Evolutionary conservation across 2,329 filamentous ascomycete genomes (phyloP).

Genomic region (Fusarium musae): DNA sequence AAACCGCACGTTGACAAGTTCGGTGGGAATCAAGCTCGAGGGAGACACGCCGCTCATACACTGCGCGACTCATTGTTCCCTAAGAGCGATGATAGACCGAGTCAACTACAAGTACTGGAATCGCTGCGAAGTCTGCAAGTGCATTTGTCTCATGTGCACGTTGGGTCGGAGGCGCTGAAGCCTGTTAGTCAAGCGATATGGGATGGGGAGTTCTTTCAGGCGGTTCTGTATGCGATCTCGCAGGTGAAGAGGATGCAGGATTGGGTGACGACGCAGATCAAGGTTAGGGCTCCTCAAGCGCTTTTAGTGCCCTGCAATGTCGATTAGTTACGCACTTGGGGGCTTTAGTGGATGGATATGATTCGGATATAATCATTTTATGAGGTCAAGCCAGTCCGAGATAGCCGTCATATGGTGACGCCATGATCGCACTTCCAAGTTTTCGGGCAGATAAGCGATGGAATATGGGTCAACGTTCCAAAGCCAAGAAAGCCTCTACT

Average conservation of each 20-base stretch:
- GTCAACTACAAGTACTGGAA: not conserved
- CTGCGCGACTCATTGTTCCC: not conserved
- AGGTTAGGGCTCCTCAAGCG: not conserved
- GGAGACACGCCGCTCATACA: not conserved
- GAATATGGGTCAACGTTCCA: no score
- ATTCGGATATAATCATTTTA: not conserved
- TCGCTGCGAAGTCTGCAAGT: not conserved
- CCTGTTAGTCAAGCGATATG: not conserved
- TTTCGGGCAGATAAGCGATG: not conserved
- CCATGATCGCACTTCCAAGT: not conserved
- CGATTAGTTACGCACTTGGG: not conserved
- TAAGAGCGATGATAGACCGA: accelerated
- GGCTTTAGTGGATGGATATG: no score
- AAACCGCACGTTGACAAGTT: not conserved
- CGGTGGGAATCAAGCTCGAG: not conserved
- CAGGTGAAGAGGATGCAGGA: not conserved
- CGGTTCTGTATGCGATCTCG: not conserved
- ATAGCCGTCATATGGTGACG: not conserved
- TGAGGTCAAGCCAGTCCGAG: not conserved
- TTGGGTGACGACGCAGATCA: not conserved
- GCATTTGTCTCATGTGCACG: accelerated
- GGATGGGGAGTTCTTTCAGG: not conserved
- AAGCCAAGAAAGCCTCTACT: no score
- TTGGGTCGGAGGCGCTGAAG: not conserved
- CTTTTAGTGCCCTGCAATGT: not conserved